Evolutionary conservation across 306 rosid species (phyloP), one percentile per base, ranked within the genome.

Genomic region (Ochetophila trinervis): DNA sequence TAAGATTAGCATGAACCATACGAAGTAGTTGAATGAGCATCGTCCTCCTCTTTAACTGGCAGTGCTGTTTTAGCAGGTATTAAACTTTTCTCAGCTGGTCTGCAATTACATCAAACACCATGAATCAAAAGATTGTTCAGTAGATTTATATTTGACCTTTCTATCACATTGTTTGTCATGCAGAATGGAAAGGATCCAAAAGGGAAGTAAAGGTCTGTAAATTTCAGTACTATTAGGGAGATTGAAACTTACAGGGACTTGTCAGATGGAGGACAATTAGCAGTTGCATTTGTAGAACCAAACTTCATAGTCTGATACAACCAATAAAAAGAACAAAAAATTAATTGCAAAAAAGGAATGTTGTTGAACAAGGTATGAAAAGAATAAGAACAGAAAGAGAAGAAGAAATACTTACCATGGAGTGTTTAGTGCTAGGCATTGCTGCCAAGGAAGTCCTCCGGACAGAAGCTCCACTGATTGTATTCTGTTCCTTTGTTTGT

Each of bases 1-100:
- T 23, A 54, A 63, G 54, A 42, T 47, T 22, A 50, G 37, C 60
- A 75, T 49, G 74, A 78, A 71, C 58, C 90, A 57, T 90, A 93
- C 99, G 99, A 90, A 66, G 94, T 84, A 58, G 87, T 69, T 58
- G 97, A 90, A 68, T 68, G 74, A 80, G 69, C 74, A 73, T 90
- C 97, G 18, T 90, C 97, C 0, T 92, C 98, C 66, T 85, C 91
- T 70, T 72, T 87, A 50, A 63, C 45, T 30, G 45, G 66, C 27
- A 77, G 68, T 44, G 84, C 78, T 62, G 76, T 57, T 75, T 74
- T 80, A 45, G 50, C 75, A 58, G 90, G 71, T 64, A 18, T 67
- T 51, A 84, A 56, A 64, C 67, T 81, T 63, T 84, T 85, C 51
- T 82, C 88, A 69, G 71, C 78, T 67, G 74, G 34, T 73, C 98